A percentile compares a stretch with the other conserved stretches of the same genome.
These are phyloP conservation scores for Ascochyta pisi DNA, from an alignment of 2,329 filamentous ascomycete species.

Conservation along the genomic window DNA sequence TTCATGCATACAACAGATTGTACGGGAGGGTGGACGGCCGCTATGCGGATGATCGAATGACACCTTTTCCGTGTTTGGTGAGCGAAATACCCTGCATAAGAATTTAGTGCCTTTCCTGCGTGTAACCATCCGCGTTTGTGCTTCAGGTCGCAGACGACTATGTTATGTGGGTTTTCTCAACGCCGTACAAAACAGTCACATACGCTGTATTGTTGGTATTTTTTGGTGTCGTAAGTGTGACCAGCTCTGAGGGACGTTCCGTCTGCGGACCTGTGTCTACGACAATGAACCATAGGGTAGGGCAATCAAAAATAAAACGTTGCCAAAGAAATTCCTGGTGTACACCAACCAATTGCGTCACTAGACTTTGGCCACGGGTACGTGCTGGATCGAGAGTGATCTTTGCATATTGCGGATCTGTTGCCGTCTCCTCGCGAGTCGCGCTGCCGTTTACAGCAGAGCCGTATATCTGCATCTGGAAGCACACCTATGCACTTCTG, in stretches of 20 bases:
- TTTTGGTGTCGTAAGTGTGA: background rate
- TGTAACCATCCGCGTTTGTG: constrained; percentile 13
- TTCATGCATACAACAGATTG: constrained; percentile 38
- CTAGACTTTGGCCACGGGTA: constrained; percentile 28
- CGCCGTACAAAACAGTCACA: background rate
- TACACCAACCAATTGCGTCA: constrained; percentile 35
- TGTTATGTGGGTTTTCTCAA: background rate
- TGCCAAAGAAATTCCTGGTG: constrained; percentile 19
- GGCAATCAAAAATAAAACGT: constrained; percentile 16
- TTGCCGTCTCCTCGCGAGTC: constrained; percentile 44
- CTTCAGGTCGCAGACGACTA: constrained; percentile 3
- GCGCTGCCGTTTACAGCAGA: constrained; percentile 28
- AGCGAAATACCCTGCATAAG: constrained; percentile 33
- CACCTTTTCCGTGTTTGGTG: constrained; percentile 20
- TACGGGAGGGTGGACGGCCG: constrained; percentile 29
- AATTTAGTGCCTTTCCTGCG: constrained; percentile 7
- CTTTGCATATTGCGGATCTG: constrained; percentile 40
- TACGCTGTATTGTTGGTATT: background rate
- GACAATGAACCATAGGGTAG: background rate
- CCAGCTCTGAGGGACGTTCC: background rate
- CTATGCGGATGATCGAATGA: constrained; percentile 41
- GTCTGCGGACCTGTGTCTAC: background rate
- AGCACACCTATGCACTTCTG: constrained; percentile 28
- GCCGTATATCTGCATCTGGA: constrained; percentile 26
- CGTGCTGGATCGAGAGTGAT: constrained; percentile 28